Conservation (phyloP, 257 asterid species). For the Solanum sejunctum region DNA sequence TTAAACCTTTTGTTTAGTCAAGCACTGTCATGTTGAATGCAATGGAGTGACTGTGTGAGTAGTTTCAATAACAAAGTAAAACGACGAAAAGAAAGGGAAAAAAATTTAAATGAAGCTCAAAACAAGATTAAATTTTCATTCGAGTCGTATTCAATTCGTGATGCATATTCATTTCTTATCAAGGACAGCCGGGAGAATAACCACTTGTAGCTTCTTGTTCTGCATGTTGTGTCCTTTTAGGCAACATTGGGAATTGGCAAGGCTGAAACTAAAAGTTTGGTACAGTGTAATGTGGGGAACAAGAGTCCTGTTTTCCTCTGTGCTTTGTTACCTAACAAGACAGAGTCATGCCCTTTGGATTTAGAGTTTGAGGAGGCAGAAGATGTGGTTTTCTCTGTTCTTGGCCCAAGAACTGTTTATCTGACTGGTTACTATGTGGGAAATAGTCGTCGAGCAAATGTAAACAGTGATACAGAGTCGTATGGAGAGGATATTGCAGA, state of each 20-base stretch:
- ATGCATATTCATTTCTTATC: background rate
- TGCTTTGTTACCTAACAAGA: conserved; percentile 42
- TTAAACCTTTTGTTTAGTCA: background rate
- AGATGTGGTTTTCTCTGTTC: conserved; percentile 77
- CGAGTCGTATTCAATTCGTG: background rate
- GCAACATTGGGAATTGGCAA: conserved; percentile 72
- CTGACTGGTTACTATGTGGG: conserved; percentile 63
- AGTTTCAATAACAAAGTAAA: background rate
- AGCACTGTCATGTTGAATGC: background rate
- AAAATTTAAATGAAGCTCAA: background rate
- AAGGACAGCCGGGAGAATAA: background rate
- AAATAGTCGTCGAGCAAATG: conserved; percentile 7
- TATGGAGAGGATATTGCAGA: conserved; percentile 78
- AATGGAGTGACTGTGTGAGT: background rate
- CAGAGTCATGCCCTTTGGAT: conserved; percentile 61
- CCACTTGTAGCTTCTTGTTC: background rate
- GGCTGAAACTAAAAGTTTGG: conserved; percentile 26
- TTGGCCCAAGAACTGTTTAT: conserved; percentile 67
- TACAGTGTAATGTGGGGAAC: conserved; percentile 79
- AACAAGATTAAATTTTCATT: background rate
- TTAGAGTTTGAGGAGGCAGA: conserved; percentile 84
- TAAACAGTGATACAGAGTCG: conserved; percentile 65
- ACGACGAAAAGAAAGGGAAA: background rate
- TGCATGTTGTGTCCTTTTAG: conserved; percentile 19
- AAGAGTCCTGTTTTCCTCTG: conserved; percentile 60